These are phyloP conservation scores for Oryza meridionalis DNA, from an alignment of 176 grass and related monocot genomes.

Conservation along the genomic window DNA sequence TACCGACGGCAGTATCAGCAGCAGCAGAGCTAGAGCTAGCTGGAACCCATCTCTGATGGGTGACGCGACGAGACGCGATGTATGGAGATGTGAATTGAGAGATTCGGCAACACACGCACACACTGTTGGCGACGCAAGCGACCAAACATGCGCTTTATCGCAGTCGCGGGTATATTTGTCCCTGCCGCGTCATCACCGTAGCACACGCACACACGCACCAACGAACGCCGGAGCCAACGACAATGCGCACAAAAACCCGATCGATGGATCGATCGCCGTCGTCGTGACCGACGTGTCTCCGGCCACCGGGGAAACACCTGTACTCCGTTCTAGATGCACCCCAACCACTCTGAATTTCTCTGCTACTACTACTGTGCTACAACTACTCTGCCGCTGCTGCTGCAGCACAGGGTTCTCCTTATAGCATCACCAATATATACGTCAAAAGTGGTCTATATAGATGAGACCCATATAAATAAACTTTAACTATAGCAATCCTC, in stretches of 20 bases:
- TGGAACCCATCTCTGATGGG: conserved; percentile 27
- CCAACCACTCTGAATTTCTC: background rate
- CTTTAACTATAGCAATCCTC: too few species aligned
- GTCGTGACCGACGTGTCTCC: background rate
- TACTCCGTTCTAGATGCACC: background rate
- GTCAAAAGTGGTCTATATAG: too few species aligned
- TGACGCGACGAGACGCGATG: background rate
- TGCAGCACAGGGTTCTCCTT: too few species aligned
- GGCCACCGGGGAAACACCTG: background rate
- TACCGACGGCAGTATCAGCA: conserved; percentile 28
- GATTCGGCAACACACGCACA: background rate
- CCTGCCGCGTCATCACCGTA: background rate
- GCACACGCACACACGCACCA: background rate
- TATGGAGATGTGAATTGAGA: background rate
- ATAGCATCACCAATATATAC: too few species aligned
- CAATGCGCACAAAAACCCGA: background rate
- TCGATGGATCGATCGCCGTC: background rate
- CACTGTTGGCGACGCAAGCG: conserved; percentile 31
- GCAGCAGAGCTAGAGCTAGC: background rate
- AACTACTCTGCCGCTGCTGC: background rate
- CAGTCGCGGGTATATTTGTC: conserved; percentile 23
- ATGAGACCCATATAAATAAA: too few species aligned
- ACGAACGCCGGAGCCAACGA: background rate
- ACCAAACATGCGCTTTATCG: conserved; percentile 49
- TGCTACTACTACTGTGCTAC: background rate